Evolutionary conservation across 1,284 basidiomycete species (phyloP).

Genomic region (Puccinia horiana): DNA sequence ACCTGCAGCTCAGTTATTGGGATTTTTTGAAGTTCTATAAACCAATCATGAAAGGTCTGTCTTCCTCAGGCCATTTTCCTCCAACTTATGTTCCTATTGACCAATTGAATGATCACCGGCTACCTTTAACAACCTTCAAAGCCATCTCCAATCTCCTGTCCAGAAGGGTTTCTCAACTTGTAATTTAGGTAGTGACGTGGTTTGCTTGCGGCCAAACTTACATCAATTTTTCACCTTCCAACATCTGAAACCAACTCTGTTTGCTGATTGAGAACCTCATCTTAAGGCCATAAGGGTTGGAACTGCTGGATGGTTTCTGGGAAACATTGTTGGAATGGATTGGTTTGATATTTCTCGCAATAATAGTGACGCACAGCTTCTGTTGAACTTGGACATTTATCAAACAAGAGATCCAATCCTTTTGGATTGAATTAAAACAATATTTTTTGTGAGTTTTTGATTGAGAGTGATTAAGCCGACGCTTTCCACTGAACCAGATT

Average conservation of each 20-base stretch:
- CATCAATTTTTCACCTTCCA: not conserved
- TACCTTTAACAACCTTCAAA: not conserved
- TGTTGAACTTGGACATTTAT: not conserved
- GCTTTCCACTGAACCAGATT: too few relatives aligned
- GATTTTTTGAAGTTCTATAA: too few relatives aligned
- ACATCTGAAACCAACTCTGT: not conserved
- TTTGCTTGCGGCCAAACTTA: not conserved
- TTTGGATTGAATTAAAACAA: conserved; percentile 11
- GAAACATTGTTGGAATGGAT: not conserved
- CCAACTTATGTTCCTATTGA: too few relatives aligned
- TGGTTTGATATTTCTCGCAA: not conserved
- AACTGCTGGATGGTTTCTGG: conserved; percentile 10
- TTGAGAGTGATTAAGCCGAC: too few relatives aligned
- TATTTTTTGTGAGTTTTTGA: too few relatives aligned
- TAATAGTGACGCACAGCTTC: not conserved
- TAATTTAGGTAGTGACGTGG: not conserved
- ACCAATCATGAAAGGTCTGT: too few relatives aligned
- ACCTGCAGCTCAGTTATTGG: too few relatives aligned
- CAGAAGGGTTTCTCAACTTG: not conserved
- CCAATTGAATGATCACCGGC: too few relatives aligned
- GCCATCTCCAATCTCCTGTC: not conserved
- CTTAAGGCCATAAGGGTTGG: not conserved
- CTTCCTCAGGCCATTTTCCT: too few relatives aligned
- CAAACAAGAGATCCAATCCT: not conserved
- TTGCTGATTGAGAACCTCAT: not conserved